Percentiles rank a stretch among this genome's conserved stretches.
These are phyloP conservation scores for Rhizomucor miehei DNA, from an alignment of 371 early-diverging fungal species.

Conservation along the genomic window DNA sequence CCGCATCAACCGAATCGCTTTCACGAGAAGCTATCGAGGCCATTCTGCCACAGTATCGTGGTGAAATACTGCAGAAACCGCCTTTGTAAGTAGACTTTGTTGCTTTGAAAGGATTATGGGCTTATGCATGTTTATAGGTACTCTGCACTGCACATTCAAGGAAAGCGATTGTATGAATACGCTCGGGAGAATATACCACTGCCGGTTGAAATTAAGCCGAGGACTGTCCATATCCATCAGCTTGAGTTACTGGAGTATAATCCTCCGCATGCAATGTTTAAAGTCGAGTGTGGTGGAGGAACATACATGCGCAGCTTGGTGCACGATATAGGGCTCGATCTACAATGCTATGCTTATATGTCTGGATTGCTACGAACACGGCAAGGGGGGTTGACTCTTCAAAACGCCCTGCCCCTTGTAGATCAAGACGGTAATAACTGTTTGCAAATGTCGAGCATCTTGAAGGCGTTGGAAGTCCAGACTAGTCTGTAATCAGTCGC, in stretches of 20 bases:
- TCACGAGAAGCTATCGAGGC: slow-evolving; percentile 18
- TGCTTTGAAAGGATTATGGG: slow-evolving; percentile 6
- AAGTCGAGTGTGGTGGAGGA: slow-evolving; percentile 44
- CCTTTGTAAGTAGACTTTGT: slow-evolving; percentile 38
- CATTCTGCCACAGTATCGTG: slow-evolving; percentile 30
- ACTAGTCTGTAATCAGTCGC: too few relatives aligned
- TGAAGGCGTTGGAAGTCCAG: too few relatives aligned
- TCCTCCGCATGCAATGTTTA: slow-evolving; percentile 8
- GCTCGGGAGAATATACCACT: slow-evolving; percentile 34
- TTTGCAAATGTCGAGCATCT: neutral
- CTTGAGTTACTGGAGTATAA: slow-evolving; percentile 24
- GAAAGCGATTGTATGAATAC: slow-evolving; percentile 51
- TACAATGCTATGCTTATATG: slow-evolving; percentile 47
- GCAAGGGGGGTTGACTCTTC: slow-evolving; percentile 29
- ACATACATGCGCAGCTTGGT: slow-evolving; percentile 52
- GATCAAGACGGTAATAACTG: slow-evolving; percentile 7
- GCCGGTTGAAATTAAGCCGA: slow-evolving; percentile 32
- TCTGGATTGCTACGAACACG: slow-evolving; percentile 35
- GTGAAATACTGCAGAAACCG: slow-evolving; percentile 41
- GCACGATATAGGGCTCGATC: slow-evolving; percentile 35
- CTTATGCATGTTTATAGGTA: slow-evolving; percentile 22
- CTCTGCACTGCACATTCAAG: slow-evolving; percentile 46
- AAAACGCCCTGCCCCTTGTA: slow-evolving; percentile 12
- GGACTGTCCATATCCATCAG: slow-evolving; percentile 24
- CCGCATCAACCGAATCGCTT: slow-evolving; percentile 25